phyloP scores from a whole-genome alignment of 2,329 filamentous ascomycete species.

The Fusarium drepaniforme region DNA sequence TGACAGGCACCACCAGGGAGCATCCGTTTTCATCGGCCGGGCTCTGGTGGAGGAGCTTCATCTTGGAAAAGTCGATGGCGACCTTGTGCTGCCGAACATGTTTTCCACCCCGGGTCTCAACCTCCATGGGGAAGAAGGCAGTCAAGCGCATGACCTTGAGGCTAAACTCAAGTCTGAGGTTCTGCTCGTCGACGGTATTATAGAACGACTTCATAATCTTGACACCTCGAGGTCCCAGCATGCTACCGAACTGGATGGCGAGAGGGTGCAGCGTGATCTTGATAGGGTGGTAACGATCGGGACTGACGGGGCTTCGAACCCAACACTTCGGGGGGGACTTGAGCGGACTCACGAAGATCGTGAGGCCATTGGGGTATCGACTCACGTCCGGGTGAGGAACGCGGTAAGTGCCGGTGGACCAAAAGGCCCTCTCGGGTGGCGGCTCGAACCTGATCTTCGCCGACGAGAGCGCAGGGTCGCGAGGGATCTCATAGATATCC shows the following conservation, averaged over 20 bases:
- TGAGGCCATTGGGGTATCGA: constrained; percentile 35
- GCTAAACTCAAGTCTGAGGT: constrained; percentile 48
- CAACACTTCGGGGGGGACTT: constrained; percentile 20
- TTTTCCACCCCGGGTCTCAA: constrained; percentile 21
- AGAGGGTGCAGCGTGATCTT: constrained; percentile 57
- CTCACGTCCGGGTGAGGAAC: constrained; percentile 41
- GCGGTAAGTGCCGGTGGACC: constrained; percentile 52
- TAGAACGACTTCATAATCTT: constrained; percentile 64
- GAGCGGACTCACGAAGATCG: constrained; percentile 24
- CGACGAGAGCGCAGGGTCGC: constrained; percentile 40
- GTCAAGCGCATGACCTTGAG: constrained; percentile 45
- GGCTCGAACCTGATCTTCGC: constrained; percentile 69
- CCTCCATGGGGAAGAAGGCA: constrained; percentile 47
- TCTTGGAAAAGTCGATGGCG: constrained; percentile 58
- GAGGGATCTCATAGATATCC: constrained; percentile 58
- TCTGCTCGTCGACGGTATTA: constrained; percentile 9
- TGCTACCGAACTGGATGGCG: constrained; percentile 72
- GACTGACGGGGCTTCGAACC: constrained; percentile 32
- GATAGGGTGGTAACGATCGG: constrained; percentile 44
- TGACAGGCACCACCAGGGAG: constrained; percentile 61
- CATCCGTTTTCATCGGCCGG: constrained; percentile 44
- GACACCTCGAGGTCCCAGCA: constrained; percentile 66
- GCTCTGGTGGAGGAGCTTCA: constrained; percentile 58
- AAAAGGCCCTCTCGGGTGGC: constrained; percentile 65
- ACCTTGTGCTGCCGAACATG: constrained; percentile 53